Percentiles rank a stretch among this genome's conserved stretches.
Conservation (phyloP, 257 asterid species). For the Petrea volubilis region DNA sequence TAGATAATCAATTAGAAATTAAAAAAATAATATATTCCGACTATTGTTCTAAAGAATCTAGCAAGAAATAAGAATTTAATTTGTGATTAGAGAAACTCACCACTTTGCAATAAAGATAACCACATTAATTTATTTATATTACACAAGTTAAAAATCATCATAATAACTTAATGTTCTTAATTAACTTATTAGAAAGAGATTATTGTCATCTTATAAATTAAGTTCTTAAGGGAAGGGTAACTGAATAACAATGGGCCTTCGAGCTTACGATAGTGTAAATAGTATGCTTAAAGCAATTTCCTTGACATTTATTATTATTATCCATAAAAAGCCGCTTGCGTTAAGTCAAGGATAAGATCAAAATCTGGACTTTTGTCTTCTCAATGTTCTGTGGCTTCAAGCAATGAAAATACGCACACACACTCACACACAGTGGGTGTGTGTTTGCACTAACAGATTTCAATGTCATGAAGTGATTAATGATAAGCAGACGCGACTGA, state of each 20-base stretch:
- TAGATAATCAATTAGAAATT: no score
- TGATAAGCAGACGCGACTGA: constrained; percentile 30
- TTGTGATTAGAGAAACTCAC: not conserved
- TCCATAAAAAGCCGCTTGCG: constrained; percentile 33
- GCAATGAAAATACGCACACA: constrained; percentile 30
- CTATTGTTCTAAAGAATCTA: not conserved
- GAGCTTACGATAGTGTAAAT: not conserved
- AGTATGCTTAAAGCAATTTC: not conserved
- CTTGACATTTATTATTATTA: not conserved
- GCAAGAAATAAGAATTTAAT: not conserved
- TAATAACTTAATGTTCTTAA: not conserved
- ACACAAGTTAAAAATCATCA: not conserved
- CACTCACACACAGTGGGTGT: constrained; percentile 23
- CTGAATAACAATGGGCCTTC: not conserved
- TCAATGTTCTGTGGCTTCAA: constrained; percentile 29
- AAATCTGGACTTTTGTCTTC: constrained; percentile 23
- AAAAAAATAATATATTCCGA: not conserved
- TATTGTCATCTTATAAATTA: not conserved
- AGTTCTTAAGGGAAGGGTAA: not conserved
- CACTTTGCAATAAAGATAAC: not conserved
- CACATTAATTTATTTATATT: not conserved
- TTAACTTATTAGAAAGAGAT: not conserved
- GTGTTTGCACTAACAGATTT: constrained; percentile 14
- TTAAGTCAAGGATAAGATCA: constrained; percentile 48
- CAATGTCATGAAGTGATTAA: constrained; percentile 24